Base-by-base conservation (phyloP, 352 stramenopile species). In the Globisporangium okanoganense region DNA sequence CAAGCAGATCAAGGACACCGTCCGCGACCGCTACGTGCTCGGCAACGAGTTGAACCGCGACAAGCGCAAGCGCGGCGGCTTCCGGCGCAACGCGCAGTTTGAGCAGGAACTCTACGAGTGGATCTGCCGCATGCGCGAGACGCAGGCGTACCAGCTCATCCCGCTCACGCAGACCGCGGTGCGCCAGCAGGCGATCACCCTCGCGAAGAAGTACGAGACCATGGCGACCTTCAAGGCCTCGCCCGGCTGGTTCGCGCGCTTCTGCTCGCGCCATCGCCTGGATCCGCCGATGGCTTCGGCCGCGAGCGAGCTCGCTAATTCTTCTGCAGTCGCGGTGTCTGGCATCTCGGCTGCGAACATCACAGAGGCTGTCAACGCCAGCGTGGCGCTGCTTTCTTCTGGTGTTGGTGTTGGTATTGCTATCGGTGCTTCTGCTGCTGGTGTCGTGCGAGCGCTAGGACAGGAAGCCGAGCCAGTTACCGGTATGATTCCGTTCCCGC, bases 201-300 rank as follows among this genome's bases (percentile, higher is more conserved):
- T 95, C 16, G 79, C 85, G 20, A 92, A 92, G 61, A 94, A 93
- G 50, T 93, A 93, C 66, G 81, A 93, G 27, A 75, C 70, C 35
- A 94, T 95, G 85, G 69, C 69, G 44, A 90, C 78, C 31, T 94
- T 95, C 66, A 93, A 95, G 69, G 87, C 87, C 5, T 94, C 87
- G 6, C 83, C 85, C 0, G 86, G 87, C 27, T 95, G 87, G 87
- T 95, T 94, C 61, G 81, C 85, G 59, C 85, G 87, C 61, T 95
- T 94, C 65, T 95, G 87, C 70, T 92, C 86, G 55, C 82, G 86
- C 25, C 85, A 95, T 56, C 80, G 80, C 51, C 69, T 95, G 24
- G 83, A 93, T 53, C 82, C 85, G 29, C 78, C 82, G 22, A 75
- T 85, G 38, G 69, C 47, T 10, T 41, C 56, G 14, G 22, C 40